These are phyloP conservation scores for Citrullus colocynthis DNA, from an alignment of 306 rosid genomes.

Conservation along the genomic window DNA sequence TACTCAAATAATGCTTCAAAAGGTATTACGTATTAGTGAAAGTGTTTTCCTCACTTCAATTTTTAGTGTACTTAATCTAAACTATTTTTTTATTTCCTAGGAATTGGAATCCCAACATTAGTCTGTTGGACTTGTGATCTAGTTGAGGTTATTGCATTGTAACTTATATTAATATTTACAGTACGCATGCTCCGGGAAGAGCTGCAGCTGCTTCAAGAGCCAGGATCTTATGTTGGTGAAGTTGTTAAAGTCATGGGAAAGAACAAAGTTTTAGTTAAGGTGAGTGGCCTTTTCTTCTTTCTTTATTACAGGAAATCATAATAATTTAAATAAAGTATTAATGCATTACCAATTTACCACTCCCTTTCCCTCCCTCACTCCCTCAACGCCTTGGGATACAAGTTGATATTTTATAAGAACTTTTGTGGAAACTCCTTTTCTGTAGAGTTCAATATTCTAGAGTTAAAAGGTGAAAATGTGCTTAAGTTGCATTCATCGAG, in stretches of 20 bases:
- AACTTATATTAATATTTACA: slow-evolving; percentile 19
- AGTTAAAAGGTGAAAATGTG: neutral
- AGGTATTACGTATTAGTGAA: neutral
- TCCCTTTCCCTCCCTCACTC: neutral
- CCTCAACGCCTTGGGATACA: neutral
- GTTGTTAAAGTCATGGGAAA: slow-evolving; percentile 99
- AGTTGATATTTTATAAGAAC: neutral
- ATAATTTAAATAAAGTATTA: neutral
- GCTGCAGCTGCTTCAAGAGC: slow-evolving; percentile 95
- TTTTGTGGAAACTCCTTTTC: neutral
- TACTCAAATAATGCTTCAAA: neutral
- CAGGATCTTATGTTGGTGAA: slow-evolving; percentile 97
- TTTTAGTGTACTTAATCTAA: neutral
- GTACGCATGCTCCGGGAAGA: slow-evolving; percentile 99
- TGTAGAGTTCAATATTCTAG: neutral
- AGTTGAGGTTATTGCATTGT: neutral
- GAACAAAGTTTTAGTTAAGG: slow-evolving; percentile 96
- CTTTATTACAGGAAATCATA: neutral
- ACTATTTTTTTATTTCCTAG: neutral
- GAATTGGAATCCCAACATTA: neutral
- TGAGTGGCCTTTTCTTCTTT: slow-evolving; percentile 6
- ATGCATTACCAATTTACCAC: neutral
- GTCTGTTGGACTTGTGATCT: neutral
- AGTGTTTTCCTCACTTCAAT: neutral
- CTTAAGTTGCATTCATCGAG: neutral